Percentiles rank a stretch among this genome's conserved stretches.
Conservation (phyloP, 768 basidiomycete genomes). For the Postia placenta region DNA sequence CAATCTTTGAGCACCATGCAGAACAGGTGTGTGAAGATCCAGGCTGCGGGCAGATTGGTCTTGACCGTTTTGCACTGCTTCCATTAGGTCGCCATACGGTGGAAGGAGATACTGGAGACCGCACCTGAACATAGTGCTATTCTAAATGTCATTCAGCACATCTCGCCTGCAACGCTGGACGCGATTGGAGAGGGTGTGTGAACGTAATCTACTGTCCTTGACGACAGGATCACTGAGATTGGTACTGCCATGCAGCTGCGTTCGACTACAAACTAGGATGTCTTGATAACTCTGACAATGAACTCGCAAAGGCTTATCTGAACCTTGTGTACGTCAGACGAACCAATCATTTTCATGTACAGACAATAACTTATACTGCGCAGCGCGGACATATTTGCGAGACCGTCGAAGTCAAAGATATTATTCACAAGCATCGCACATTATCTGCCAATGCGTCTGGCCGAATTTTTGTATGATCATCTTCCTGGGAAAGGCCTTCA, state of each 20-base stretch:
- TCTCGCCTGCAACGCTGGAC: slow-evolving; percentile 31
- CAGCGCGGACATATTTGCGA: slow-evolving; percentile 45
- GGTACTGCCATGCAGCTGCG: slow-evolving; percentile 12
- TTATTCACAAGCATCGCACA: slow-evolving; percentile 38
- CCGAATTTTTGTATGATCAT: slow-evolving; percentile 40
- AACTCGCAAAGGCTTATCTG: slow-evolving; percentile 48
- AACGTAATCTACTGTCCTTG: not conserved
- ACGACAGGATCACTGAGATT: not conserved
- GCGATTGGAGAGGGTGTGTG: slow-evolving; percentile 31
- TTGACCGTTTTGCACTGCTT: not conserved
- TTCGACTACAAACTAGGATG: slow-evolving; percentile 52
- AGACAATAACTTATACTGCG: not conserved
- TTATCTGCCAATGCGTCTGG: slow-evolving; percentile 37
- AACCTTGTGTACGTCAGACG: slow-evolving; percentile 30
- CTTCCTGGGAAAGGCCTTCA: slow-evolving; percentile 39
- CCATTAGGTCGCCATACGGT: slow-evolving; percentile 45
- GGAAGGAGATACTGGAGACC: slow-evolving; percentile 45
- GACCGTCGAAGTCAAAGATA: slow-evolving; percentile 38
- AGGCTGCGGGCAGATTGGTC: no score
- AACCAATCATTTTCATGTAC: not conserved
- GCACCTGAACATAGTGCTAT: slow-evolving; percentile 33
- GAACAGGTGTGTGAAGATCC: slow-evolving; percentile 13
- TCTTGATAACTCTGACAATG: slow-evolving; percentile 41
- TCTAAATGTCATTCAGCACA: slow-evolving; percentile 44
- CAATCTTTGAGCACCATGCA: slow-evolving; percentile 15